Conservation (phyloP, 1,139 yeast genomes). For the Pneumocystis oryctolagi region DNA sequence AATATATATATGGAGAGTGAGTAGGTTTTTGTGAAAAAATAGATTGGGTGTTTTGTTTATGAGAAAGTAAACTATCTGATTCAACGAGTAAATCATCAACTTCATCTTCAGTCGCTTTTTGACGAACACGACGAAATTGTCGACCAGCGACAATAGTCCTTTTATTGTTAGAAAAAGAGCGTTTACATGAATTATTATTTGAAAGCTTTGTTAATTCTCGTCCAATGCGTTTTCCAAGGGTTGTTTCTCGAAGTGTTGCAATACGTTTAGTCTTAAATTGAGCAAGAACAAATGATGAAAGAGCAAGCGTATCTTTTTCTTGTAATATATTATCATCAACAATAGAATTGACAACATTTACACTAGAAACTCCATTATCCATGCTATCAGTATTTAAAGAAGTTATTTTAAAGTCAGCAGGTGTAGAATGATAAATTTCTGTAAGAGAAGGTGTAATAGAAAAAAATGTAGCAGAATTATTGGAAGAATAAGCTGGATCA, state of each 20-base stretch:
- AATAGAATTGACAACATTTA: neutral
- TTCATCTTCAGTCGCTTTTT: neutral
- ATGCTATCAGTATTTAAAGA: neutral
- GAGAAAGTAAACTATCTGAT: neutral
- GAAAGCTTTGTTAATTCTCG: neutral
- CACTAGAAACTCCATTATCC: neutral
- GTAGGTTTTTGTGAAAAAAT: neutral
- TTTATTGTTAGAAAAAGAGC: neutral
- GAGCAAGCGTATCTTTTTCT: neutral
- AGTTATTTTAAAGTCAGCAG: neutral
- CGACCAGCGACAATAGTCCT: neutral
- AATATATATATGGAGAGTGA: neutral
- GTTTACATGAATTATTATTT: neutral
- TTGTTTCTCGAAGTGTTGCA: neutral
- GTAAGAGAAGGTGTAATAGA: neutral
- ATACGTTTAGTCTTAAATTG: neutral
- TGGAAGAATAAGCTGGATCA: neutral
- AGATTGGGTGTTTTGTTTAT: neutral
- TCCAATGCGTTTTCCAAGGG: neutral
- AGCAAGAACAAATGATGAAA: slow-evolving; percentile 1
- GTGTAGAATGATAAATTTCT: neutral
- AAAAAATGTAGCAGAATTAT: neutral
- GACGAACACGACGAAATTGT: neutral
- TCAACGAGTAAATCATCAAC: neutral
- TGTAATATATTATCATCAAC: neutral